phyloP scores from a whole-genome alignment of 495 filamentous ascomycete species.

The Oidiodendron maius region DNA sequence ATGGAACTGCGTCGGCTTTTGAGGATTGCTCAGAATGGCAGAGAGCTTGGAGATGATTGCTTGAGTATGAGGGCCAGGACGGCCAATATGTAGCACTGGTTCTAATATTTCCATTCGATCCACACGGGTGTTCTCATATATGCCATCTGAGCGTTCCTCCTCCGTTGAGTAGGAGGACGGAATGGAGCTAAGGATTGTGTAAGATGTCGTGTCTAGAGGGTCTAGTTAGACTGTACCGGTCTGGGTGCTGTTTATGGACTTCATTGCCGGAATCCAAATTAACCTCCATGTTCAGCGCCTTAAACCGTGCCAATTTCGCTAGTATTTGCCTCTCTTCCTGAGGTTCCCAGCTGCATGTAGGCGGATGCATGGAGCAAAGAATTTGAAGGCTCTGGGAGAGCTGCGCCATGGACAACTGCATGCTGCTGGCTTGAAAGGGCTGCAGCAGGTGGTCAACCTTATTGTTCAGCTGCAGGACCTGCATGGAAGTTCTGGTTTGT shows the following conservation, averaged over 20 bases:
- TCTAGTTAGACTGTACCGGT: constrained; percentile 1
- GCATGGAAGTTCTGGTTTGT: constrained; percentile 4
- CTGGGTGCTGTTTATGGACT: constrained; percentile 2
- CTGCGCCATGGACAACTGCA: constrained; percentile 3
- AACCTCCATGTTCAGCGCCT: constrained; percentile 5
- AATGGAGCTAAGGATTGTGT: constrained; percentile 5
- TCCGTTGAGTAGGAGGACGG: constrained; percentile 4
- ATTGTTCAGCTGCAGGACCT: constrained; percentile 4
- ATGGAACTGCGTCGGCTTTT: constrained; percentile 4
- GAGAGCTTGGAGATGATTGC: constrained; percentile 2
- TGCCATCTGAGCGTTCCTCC: constrained; percentile 3
- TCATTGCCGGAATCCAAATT: constrained; percentile 5
- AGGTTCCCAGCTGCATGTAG: constrained; percentile 1
- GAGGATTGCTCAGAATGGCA: constrained; percentile 3
- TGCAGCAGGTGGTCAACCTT: constrained; percentile 6
- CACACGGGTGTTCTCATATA: constrained; percentile 6
- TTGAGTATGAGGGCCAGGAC: constrained; percentile 2
- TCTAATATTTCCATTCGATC: constrained; percentile 6
- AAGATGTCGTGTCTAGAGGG: constrained; percentile 4
- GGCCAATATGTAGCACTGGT: constrained; percentile 3
- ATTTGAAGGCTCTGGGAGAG: constrained; percentile 3
- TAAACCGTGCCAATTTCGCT: constrained; percentile 5
- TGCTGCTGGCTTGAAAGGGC: constrained; percentile 5
- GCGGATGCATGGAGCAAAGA: constrained; percentile 2
- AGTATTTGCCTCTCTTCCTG: constrained; percentile 5